Evolutionary conservation across 306 rosid genomes (phyloP).

Genomic region (Ochetophila trinervis): DNA sequence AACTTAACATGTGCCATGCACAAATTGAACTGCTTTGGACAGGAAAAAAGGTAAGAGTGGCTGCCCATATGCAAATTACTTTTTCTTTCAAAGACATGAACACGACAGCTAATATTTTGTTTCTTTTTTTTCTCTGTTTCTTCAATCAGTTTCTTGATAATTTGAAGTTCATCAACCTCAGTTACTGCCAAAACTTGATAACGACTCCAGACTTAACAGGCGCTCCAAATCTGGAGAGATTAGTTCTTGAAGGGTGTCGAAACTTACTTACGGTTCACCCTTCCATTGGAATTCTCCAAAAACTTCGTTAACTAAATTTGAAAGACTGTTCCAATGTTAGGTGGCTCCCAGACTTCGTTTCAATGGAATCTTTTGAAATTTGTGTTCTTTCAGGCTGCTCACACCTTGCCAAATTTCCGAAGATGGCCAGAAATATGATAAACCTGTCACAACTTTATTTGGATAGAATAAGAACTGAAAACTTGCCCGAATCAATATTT

Average conservation of each 20-base stretch:
- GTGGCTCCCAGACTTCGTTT: background rate
- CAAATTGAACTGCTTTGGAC: conserved; percentile 20
- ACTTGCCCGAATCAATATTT: background rate
- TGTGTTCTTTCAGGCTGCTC: conserved; percentile 12
- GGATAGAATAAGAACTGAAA: too few relatives aligned
- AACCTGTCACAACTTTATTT: conserved; percentile 1
- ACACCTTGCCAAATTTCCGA: conserved; percentile 9
- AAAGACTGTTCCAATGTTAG: background rate
- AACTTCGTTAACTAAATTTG: background rate
- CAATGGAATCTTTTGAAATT: conserved; percentile 2
- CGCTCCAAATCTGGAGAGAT: conserved; percentile 21
- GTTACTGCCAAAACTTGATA: conserved; percentile 6
- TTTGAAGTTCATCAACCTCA: conserved; percentile 4
- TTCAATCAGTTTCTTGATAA: too few relatives aligned
- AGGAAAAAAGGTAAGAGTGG: too few relatives aligned
- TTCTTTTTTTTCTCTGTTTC: too few relatives aligned
- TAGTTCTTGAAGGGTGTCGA: conserved; percentile 18
- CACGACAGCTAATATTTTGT: too few relatives aligned
- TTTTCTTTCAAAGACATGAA: too few relatives aligned
- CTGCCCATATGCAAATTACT: too few relatives aligned
- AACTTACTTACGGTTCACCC: conserved; percentile 3
- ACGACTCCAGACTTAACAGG: conserved; percentile 13
- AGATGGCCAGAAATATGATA: conserved; percentile 8
- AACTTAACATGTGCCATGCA: conserved; percentile 13
- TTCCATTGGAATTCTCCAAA: background rate